Evolutionary conservation across 768 basidiomycete species (phyloP).

Genomic region (Terana coerulea): DNA sequence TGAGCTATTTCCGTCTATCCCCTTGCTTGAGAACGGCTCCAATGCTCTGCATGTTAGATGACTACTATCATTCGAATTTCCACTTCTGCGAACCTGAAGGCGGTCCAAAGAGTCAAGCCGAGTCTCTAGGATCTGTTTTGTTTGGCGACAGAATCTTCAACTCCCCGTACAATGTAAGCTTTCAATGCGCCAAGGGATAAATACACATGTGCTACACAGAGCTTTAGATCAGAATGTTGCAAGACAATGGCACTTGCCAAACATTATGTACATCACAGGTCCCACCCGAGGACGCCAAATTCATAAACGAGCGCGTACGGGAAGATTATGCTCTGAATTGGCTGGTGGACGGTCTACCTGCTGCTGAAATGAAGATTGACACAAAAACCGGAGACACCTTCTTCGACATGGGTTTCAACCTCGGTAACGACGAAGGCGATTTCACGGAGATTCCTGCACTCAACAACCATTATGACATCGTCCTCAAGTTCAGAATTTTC

Average conservation of each 20-base stretch:
- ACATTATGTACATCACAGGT: constrained; percentile 65
- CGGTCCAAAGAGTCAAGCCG: constrained; percentile 72
- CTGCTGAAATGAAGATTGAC: constrained; percentile 89
- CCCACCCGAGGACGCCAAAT: constrained; percentile 70
- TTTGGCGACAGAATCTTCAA: constrained; percentile 95
- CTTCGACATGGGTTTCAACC: constrained; percentile 91
- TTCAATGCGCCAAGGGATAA: not conserved
- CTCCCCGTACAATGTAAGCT: constrained; percentile 79
- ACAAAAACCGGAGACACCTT: constrained; percentile 76
- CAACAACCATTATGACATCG: constrained; percentile 92
- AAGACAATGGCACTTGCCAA: constrained; percentile 72
- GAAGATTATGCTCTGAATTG: constrained; percentile 95
- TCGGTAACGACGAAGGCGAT: constrained; percentile 67
- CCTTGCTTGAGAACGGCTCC: constrained; percentile 1
- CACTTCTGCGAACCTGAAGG: constrained; percentile 81
- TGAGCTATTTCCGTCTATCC: constrained; percentile 26
- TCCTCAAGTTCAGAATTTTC: constrained; percentile 52
- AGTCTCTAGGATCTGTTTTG: constrained; percentile 89
- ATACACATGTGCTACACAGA: constrained; percentile 8
- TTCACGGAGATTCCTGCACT: constrained; percentile 61
- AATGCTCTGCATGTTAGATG: constrained; percentile 43
- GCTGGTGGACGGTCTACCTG: constrained; percentile 92
- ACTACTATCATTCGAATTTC: constrained; percentile 87
- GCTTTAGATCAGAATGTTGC: constrained; percentile 73
- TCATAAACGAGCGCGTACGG: constrained; percentile 86